phyloP scores from a whole-genome alignment of 768 basidiomycete species.

The Mycena galericulata region DNA sequence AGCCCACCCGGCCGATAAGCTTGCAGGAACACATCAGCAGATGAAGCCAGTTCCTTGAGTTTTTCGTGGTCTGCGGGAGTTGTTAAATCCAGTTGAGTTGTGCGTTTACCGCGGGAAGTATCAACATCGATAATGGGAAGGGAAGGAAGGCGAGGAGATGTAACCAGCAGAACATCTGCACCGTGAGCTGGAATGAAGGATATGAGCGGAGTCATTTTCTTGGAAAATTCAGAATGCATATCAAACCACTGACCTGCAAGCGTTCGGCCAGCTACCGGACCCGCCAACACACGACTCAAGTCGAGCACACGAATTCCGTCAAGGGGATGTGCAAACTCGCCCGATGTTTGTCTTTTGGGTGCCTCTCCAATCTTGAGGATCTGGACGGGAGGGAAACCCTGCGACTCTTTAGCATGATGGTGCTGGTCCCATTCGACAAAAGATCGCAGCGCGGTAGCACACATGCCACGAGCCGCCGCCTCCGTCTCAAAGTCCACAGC shows the following conservation, averaged over 20 bases:
- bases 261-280: slow-evolving; percentile 66
- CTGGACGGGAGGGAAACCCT: slow-evolving; percentile 54
- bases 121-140: slow-evolving; percentile 66
- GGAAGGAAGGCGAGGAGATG: slow-evolving; percentile 65
- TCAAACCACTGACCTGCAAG: slow-evolving; percentile 63
- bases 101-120: slow-evolving; percentile 73
- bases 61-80: slow-evolving; percentile 42
- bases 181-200: slow-evolving; percentile 57
- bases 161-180: slow-evolving; percentile 67
- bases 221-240: neutral
- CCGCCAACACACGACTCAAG: slow-evolving; percentile 69
- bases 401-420: slow-evolving; percentile 58
- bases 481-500: slow-evolving; percentile 60
- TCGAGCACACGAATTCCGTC: slow-evolving; percentile 68
- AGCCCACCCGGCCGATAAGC: slow-evolving; percentile 68
- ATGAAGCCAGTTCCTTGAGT: slow-evolving; percentile 51
- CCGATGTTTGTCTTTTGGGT: slow-evolving; percentile 44
- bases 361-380: slow-evolving; percentile 63
- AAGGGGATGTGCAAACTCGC: slow-evolving; percentile 48
- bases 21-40: slow-evolving; percentile 71
- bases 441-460: slow-evolving; percentile 62
- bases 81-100: slow-evolving; percentile 68
- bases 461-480: slow-evolving; percentile 58
- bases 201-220: neutral
- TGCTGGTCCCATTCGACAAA: slow-evolving; percentile 63